Base-by-base conservation (phyloP, 1,284 basidiomycete species). In the Ustilago xerochloae region DNA sequence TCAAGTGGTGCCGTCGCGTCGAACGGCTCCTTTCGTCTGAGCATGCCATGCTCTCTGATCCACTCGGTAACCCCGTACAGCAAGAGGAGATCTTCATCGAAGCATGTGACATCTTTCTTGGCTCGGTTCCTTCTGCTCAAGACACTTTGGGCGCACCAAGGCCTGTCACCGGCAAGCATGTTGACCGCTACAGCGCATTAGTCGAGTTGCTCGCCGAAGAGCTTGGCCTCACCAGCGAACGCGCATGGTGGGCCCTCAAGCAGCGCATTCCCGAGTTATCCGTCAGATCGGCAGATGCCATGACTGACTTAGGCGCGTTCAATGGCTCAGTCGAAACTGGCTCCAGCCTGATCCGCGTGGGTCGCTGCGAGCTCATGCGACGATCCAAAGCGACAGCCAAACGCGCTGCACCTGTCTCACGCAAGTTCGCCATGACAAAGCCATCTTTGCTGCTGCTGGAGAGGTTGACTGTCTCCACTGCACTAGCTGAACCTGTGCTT, bases 71-170 rank as follows among this genome's bases (percentile, higher is more conserved):
- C 82, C 90, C 91, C 4, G 86, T 89, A 0, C 83, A 94, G 10
- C 90, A 95, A 59, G 96, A 99, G 82, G 93, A 96, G 60, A 90
- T 97, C 24, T 94, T 92, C 78, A 87, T 95, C 43, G 93, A 97
- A 82, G 93, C 93, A 0, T 88, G 91, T 26, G 97, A 99, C 84
- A 89, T 97, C 26, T 98, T 99, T 86, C 92, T 98, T 69, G 94
- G 93, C 88, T 26, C 90, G 69, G 58, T 78, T 10, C 56, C 75
- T 26, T 24, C 59, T n/a, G 33, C 59, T 13, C 64, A 68, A 20
- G 60, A 63, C 8, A 50, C 36, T 20, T 24, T 22, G 15, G 38
- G 5, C 43, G 28, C 51, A 43, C 24, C 35, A 12, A 60, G 56
- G 26, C 32, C 59, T 22, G 38, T 47, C 28, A 60, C 36, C 10